These are phyloP conservation scores for Fonsecaea multimorphosa DNA, from an alignment of 2,329 filamentous ascomycete species.

Conservation along the genomic window DNA sequence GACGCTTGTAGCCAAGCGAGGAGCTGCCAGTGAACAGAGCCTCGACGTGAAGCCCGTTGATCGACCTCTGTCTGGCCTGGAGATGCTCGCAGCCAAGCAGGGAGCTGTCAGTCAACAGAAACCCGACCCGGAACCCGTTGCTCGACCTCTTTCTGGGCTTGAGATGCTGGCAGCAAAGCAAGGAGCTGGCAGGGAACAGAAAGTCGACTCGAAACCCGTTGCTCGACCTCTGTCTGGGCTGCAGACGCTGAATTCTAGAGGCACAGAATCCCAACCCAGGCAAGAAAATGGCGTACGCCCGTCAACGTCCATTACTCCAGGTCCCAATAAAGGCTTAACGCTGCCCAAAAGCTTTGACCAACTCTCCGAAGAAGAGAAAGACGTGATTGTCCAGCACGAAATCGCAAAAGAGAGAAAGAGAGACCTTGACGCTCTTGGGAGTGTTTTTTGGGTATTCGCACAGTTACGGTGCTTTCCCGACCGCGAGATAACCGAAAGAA, in stretches of 20 bases:
- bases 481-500: slow-evolving; percentile 14
- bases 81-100: no score
- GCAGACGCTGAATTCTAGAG: neutral
- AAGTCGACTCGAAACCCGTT: neutral
- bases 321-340: slow-evolving; percentile 8
- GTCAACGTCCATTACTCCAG: neutral
- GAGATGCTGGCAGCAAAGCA: slow-evolving; percentile 23
- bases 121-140: no score
- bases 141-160: neutral
- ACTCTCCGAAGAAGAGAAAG: slow-evolving; percentile 23
- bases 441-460: slow-evolving; percentile 25
- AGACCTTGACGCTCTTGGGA: slow-evolving; percentile 31
- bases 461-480: slow-evolving; percentile 19
- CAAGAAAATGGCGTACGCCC: neutral
- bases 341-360: slow-evolving; percentile 25
- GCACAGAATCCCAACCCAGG: neutral
- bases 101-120: no score
- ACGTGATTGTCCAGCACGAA: slow-evolving; percentile 29
- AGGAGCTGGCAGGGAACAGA: neutral
- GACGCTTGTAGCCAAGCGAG: no score
- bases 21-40: no score
- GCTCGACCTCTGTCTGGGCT: neutral
- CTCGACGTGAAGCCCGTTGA: no score
- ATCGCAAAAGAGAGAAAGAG: slow-evolving; percentile 31
- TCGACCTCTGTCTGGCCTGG: no score